Conservation (phyloP, 1,139 yeast genomes). For the Arxiozyma heterogenica region DNA sequence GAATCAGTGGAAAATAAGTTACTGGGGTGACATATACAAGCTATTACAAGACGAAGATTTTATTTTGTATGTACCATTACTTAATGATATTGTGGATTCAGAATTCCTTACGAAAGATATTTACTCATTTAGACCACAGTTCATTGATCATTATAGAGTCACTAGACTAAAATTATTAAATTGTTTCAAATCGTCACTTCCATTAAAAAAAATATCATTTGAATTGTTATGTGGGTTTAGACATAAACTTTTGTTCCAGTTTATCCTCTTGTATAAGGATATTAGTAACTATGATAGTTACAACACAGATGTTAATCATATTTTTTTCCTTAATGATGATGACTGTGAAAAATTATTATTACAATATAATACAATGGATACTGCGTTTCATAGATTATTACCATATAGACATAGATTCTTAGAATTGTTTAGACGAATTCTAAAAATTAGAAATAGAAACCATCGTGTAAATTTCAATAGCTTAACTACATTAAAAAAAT, state of each 20-base stretch:
- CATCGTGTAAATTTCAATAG: background rate
- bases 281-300: background rate
- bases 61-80: background rate
- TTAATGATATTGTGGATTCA: background rate
- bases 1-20: background rate
- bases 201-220: conserved; percentile 6
- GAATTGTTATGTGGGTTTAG: conserved; percentile 13
- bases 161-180: background rate
- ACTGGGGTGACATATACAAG: background rate
- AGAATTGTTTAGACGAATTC: conserved; percentile 6
- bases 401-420: conserved; percentile 12
- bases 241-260: conserved; percentile 15
- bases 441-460: background rate
- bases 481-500: background rate
- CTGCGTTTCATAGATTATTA: conserved; percentile 18
- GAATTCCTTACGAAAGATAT: background rate
- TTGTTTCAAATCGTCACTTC: background rate
- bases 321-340: conserved; percentile 10
- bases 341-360: conserved; percentile 15
- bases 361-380: conserved; percentile 21
- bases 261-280: conserved; percentile 6
- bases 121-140: background rate
- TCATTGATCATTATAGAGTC: background rate
- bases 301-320: background rate
- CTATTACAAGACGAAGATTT: background rate